phyloP scores from a whole-genome alignment of 208 protist genomes.

The Porcisia hertigi region DNA sequence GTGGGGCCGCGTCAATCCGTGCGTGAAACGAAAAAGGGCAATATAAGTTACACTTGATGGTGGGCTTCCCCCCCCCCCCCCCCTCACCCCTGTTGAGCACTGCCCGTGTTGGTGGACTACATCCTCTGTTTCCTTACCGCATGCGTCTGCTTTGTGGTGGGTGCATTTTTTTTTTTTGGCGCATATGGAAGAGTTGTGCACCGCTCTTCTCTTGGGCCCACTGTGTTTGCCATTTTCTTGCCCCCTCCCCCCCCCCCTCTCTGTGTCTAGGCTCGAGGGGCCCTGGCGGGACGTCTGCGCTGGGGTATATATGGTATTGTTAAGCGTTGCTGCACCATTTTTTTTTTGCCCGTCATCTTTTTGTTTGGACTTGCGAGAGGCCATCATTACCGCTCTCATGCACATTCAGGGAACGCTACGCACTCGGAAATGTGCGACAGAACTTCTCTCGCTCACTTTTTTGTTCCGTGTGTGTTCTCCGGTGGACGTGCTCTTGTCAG shows the following conservation, averaged over 20 bases:
- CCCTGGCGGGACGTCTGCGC: background rate
- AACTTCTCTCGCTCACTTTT: background rate
- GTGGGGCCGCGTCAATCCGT: background rate
- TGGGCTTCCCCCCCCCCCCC: background rate
- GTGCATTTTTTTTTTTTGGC: background rate
- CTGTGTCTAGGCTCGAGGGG: background rate
- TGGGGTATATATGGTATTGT: background rate
- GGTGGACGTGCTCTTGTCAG: background rate
- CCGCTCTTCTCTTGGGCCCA: background rate
- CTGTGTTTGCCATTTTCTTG: background rate
- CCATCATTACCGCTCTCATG: background rate
- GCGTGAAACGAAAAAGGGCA: background rate
- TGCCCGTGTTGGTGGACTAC: background rate
- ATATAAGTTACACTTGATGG: background rate
- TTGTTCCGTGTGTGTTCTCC: background rate
- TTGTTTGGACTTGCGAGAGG: background rate
- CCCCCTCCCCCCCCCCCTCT: background rate
- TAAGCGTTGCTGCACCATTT: background rate
- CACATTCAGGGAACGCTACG: background rate
- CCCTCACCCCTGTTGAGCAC: background rate
- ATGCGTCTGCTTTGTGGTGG: background rate
- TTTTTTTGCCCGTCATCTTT: background rate
- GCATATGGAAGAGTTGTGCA: background rate
- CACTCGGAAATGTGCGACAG: background rate
- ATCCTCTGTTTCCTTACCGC: background rate